A percentile compares a stretch with the other conserved stretches of the same genome.
phyloP scores from a whole-genome alignment of 2,329 filamentous ascomycete genomes.

The Orbilia oligospora region DNA sequence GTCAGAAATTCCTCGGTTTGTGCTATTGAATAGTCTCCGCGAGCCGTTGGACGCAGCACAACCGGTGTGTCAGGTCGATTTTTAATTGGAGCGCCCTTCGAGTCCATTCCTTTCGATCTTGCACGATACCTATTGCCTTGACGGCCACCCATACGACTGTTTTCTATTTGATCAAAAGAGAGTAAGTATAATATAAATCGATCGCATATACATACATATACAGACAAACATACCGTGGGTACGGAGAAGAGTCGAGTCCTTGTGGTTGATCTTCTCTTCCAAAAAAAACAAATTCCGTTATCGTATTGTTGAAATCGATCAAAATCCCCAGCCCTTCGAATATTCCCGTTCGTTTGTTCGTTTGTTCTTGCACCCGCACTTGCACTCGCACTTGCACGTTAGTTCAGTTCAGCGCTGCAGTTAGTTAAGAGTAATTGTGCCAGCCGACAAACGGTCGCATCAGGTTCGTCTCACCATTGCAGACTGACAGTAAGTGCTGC shows the following conservation, averaged over 20 bases:
- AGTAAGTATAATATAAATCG: slow-evolving; percentile 2
- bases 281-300: too few species aligned
- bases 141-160: slow-evolving; percentile 1
- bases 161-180: neutral
- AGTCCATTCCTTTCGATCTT: slow-evolving; percentile 32
- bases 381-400: too few species aligned
- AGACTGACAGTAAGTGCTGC: neutral
- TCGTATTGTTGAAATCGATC: too few species aligned
- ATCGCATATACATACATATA: neutral
- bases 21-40: slow-evolving; percentile 29
- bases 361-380: too few species aligned
- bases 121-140: slow-evolving; percentile 15
- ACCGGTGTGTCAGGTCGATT: slow-evolving; percentile 8
- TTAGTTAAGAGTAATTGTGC: slow-evolving; percentile 1
- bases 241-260: neutral
- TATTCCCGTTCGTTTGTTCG: slow-evolving; percentile 22
- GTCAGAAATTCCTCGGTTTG: slow-evolving; percentile 15
- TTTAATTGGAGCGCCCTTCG: slow-evolving; percentile 27
- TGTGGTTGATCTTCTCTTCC: slow-evolving; percentile 66
- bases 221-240: neutral
- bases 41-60: slow-evolving; percentile 27
- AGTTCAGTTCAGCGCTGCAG: too few species aligned
- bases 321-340: slow-evolving; percentile 64
- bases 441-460: slow-evolving; percentile 63
- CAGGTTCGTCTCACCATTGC: slow-evolving; percentile 37